phyloP scores from a whole-genome alignment of 139 green algal species.

The Diplosphaera chodatii region DNA sequence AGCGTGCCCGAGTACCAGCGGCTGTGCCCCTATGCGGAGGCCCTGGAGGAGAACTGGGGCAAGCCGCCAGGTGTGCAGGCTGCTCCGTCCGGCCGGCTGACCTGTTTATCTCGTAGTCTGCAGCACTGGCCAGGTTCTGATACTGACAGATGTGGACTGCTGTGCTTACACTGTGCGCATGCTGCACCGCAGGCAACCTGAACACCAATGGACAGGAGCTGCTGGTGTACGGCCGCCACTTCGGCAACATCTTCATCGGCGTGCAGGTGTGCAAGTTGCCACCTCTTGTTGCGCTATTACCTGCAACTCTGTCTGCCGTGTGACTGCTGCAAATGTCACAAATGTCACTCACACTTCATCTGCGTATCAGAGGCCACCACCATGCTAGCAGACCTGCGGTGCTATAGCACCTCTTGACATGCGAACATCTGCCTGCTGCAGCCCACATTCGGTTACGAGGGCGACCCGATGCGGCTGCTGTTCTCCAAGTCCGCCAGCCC shows the following conservation, averaged over 20 bases:
- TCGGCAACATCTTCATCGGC: conserved; percentile 99
- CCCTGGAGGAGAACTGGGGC: conserved; percentile 99
- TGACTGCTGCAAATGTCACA: too few species aligned
- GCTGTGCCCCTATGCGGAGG: conserved; percentile 86
- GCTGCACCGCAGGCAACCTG: conserved; percentile 78
- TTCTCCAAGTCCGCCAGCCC: conserved; percentile 89
- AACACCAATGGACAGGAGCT: conserved; percentile 97
- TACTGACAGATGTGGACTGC: too few species aligned
- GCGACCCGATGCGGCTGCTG: conserved; percentile 98
- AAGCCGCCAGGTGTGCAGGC: conserved; percentile 55
- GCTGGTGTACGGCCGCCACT: conserved; percentile 94
- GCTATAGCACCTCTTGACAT: too few species aligned
- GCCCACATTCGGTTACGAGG: conserved; percentile 99
- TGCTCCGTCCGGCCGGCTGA: background rate
- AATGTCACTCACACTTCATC: too few species aligned
- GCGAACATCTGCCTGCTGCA: conserved; percentile 99
- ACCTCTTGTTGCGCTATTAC: too few species aligned
- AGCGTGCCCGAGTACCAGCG: conserved; percentile 82
- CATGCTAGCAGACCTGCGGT: too few species aligned
- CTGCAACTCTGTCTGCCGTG: too few species aligned
- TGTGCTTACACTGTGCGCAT: too few species aligned
- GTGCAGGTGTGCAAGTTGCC: conserved; percentile 91
- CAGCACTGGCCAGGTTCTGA: too few species aligned
- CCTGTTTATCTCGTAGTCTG: too few species aligned
- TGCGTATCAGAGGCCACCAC: too few species aligned